Conservation (phyloP, 306 rosid genomes). For the Luffa acutangula region DNA sequence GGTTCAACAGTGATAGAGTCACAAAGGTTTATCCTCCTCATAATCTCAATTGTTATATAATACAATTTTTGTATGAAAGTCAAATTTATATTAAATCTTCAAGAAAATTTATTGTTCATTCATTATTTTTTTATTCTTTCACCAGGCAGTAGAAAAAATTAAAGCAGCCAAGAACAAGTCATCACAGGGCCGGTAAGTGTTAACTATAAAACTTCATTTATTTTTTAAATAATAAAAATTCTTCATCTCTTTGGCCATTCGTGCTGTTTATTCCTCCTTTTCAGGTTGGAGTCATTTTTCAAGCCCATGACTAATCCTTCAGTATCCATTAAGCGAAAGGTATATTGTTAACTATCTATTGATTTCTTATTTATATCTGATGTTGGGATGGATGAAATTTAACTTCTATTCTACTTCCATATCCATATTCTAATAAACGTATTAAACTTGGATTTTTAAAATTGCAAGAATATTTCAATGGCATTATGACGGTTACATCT, state of each 20-base stretch:
- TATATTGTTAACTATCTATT: constrained; percentile 5
- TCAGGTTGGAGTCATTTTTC: constrained; percentile 84
- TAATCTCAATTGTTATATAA: neutral
- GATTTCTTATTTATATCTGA: neutral
- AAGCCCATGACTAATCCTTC: constrained; percentile 59
- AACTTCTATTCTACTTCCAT: neutral
- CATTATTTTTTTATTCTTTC: constrained; percentile 18
- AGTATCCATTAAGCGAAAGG: constrained; percentile 79
- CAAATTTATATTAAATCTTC: constrained; percentile 6
- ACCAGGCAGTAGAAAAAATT: constrained; percentile 86
- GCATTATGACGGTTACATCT: neutral
- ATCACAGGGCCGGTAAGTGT: constrained; percentile 77
- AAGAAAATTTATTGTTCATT: neutral
- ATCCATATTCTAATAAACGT: neutral
- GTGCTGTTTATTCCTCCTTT: constrained; percentile 7
- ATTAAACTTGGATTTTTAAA: neutral
- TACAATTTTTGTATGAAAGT: constrained; percentile 12
- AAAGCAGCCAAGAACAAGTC: constrained; percentile 93
- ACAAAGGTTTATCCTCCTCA: constrained; percentile 47
- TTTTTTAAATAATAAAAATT: neutral
- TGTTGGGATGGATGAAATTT: neutral
- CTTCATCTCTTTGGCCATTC: neutral
- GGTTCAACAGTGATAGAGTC: constrained; percentile 86
- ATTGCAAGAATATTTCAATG: neutral
- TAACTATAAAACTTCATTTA: neutral